phyloP scores from a whole-genome alignment of 1,284 basidiomycete species.

The Ustilago loliicola region DNA sequence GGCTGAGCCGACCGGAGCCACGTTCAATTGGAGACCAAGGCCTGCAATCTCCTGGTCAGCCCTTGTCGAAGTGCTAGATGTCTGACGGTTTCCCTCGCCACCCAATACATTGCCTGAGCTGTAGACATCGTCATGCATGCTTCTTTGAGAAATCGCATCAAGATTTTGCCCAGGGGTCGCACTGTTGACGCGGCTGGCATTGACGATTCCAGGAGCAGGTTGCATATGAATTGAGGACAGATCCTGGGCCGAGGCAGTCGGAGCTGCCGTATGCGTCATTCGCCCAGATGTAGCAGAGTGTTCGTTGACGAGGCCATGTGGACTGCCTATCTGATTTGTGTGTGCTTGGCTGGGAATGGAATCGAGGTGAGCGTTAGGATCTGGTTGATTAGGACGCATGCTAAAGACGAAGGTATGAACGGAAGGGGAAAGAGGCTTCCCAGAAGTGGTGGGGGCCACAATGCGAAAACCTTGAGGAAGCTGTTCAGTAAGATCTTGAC shows the following conservation, averaged over 20 bases:
- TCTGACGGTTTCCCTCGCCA: neutral
- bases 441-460: neutral
- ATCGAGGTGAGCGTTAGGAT: too few species aligned
- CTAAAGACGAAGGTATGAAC: neutral
- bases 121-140: neutral
- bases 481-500: slow-evolving; percentile 24
- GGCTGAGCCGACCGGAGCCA: neutral
- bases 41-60: neutral
- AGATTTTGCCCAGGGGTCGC: neutral
- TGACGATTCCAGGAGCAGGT: neutral
- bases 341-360: neutral
- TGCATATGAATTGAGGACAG: neutral
- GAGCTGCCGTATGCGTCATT: neutral
- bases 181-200: neutral
- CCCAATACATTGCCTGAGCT: neutral
- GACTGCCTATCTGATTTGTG: neutral
- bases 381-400: neutral
- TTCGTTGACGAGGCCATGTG: neutral
- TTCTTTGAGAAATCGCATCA: neutral
- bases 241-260: neutral
- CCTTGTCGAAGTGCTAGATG: neutral
- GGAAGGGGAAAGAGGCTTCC: neutral
- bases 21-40: slow-evolving; percentile 20
- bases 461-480: neutral
- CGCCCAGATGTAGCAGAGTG: neutral